Evolutionary conservation across 441 rosid species (phyloP).

Genomic region (Manihot esculenta): DNA sequence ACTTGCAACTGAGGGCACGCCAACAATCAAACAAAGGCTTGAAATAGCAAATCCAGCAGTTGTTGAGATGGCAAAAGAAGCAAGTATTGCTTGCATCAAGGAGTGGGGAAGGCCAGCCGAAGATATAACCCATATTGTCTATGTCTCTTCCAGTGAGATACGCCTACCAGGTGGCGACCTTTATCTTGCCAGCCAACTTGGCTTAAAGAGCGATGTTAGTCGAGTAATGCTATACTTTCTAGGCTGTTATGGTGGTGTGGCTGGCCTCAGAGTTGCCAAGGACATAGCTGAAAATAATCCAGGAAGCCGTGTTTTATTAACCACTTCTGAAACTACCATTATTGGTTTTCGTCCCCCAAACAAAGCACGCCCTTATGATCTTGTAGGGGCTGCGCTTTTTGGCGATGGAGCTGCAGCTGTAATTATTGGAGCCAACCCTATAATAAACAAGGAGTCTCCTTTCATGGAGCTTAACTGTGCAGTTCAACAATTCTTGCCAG

Average conservation of each 20-base stretch:
- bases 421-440: conserved; percentile 67
- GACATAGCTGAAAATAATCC: conserved; percentile 93
- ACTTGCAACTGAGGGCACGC: conserved; percentile 67
- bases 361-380: conserved; percentile 76
- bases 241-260: conserved; percentile 85
- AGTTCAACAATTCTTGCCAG: conserved; percentile 77
- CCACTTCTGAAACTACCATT: conserved; percentile 85
- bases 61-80: conserved; percentile 80
- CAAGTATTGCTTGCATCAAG: conserved; percentile 74
- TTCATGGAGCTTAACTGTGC: conserved; percentile 81
- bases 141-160: conserved; percentile 88
- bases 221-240: conserved; percentile 90
- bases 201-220: conserved; percentile 62
- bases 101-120: conserved; percentile 75
- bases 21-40: conserved; percentile 81
- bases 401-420: conserved; percentile 93
- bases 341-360: conserved; percentile 86
- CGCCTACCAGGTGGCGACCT: conserved; percentile 90
- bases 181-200: conserved; percentile 64
- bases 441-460: conserved; percentile 50
- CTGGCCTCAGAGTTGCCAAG: conserved; percentile 89
- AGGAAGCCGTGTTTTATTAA: conserved; percentile 69
- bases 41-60: conserved; percentile 88
- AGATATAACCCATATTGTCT: conserved; percentile 82
- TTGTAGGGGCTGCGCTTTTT: conserved; percentile 89